Evolutionary conservation across 208 protist genomes (phyloP), one percentile per base, ranked within the genome.

Genomic region (Borovskyia barvae): DNA sequence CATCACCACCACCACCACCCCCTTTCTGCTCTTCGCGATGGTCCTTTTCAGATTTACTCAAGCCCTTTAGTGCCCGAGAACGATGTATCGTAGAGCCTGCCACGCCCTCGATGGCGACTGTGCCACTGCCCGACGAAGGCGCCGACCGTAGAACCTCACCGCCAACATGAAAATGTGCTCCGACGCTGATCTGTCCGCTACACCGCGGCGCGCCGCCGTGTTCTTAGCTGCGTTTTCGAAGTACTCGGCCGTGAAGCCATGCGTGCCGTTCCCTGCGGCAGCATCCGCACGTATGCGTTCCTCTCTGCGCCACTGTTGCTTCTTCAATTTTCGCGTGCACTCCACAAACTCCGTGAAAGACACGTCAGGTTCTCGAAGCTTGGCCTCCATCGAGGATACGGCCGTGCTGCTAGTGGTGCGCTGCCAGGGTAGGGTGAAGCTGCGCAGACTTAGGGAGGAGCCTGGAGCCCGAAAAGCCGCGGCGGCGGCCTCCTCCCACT

Each of bases 401-500:
- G 48, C 61, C 14, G 72, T 60, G 14, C 4, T 59, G 35, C 72
- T 78, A 4, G 51, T 45, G 15, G 61, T 41, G 51, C 81, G 77
- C 65, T 93, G 85, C 85, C 85, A 93, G 8, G 85, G 85, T 22
- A 92, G 54, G 7, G 60, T 72, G 53, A 82, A 78, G 19, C 74
- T 69, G 19, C 74, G 72, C 49, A 86, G 63, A 46, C 73, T 85
- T n/a, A 92, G 59, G 15, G 78, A 74, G 8, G 72, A 58, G 25
- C 85, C 85, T 5, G 85, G 85, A 0, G 72, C 74, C 4, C 60
- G 61, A 58, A 92, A 92, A 4, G 57, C 65, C 1, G 59, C 71
- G 9, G 73, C 79, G 17, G 76, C 79, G n/a, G n/a, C n/a, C n/a
- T 40, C 43, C 25, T 66, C 64, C 72, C 76, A 75, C 45, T 55